Conservation (phyloP, 257 asterid species). For the Solanum virginianum region DNA sequence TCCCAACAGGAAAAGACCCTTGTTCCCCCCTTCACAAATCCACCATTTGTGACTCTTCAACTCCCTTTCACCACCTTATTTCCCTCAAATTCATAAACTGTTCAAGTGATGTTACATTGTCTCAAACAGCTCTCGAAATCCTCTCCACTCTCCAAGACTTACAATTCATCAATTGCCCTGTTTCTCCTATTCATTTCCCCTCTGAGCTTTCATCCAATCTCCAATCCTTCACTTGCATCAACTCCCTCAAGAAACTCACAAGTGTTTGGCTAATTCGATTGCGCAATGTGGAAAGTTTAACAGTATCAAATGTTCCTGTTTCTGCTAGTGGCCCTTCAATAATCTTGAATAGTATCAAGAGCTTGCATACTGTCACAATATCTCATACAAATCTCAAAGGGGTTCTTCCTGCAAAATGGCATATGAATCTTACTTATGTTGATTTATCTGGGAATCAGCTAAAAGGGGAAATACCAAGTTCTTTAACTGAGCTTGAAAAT, state of each 20-base stretch:
- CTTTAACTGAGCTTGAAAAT: slow-evolving; percentile 50
- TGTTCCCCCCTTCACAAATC: slow-evolving; percentile 43
- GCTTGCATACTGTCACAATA: slow-evolving; percentile 37
- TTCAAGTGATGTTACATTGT: slow-evolving; percentile 60
- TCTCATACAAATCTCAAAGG: slow-evolving; percentile 65
- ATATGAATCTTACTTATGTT: slow-evolving; percentile 42
- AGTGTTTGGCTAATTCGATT: slow-evolving; percentile 65
- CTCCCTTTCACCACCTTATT: slow-evolving; percentile 73
- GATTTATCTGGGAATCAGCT: slow-evolving; percentile 64
- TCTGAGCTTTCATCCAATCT: slow-evolving; percentile 48
- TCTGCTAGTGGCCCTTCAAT: slow-evolving; percentile 57
- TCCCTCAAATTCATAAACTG: slow-evolving; percentile 75
- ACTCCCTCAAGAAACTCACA: slow-evolving; percentile 58
- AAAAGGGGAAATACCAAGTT: slow-evolving; percentile 51
- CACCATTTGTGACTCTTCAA: slow-evolving; percentile 52
- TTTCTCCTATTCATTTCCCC: slow-evolving; percentile 58
- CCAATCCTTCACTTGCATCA: slow-evolving; percentile 53
- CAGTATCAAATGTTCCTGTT: slow-evolving; percentile 39
- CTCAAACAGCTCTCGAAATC: slow-evolving; percentile 57
- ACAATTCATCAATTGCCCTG: slow-evolving; percentile 61
- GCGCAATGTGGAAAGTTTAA: slow-evolving; percentile 38
- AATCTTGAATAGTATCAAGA: slow-evolving; percentile 34
- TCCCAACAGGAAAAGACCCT: slow-evolving; percentile 61
- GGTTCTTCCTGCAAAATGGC: slow-evolving; percentile 56
- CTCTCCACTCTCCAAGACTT: slow-evolving; percentile 63